Conservation (phyloP, 768 basidiomycete species). For the Daedaleopsis sinensis region DNA sequence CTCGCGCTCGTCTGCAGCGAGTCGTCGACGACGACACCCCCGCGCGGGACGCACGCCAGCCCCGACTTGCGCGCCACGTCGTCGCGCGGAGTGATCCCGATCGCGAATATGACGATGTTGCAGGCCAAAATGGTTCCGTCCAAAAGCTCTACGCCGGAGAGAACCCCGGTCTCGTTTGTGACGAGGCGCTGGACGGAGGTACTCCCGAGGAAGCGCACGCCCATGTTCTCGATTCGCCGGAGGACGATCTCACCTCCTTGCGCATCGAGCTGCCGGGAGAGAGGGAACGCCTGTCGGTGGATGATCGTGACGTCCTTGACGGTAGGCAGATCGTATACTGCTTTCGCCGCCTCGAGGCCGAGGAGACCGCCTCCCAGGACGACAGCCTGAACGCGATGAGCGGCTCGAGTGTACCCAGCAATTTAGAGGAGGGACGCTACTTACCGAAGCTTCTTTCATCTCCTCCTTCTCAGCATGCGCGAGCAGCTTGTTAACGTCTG, state of each 20-base stretch:
- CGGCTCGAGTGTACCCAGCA: neutral
- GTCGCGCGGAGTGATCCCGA: conserved; percentile 73
- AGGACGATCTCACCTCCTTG: conserved; percentile 64
- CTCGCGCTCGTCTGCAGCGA: conserved; percentile 56
- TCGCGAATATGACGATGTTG: conserved; percentile 65
- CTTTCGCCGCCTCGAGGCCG: conserved; percentile 77
- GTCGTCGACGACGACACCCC: conserved; percentile 64
- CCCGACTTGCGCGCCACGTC: conserved; percentile 60
- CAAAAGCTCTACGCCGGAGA: conserved; percentile 53
- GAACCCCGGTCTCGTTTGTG: conserved; percentile 37
- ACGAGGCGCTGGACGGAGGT: conserved; percentile 41
- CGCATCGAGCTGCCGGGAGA: conserved; percentile 60
- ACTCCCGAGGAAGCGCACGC: conserved; percentile 55
- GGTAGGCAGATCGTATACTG: conserved; percentile 57
- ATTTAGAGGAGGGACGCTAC: neutral
- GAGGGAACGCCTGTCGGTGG: conserved; percentile 52
- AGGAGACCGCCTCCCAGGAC: conserved; percentile 74
- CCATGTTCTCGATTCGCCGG: conserved; percentile 59
- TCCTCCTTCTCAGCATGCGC: conserved; percentile 51
- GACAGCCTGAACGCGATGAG: conserved; percentile 35
- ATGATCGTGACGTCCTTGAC: conserved; percentile 54
- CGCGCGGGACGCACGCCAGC: conserved; percentile 49
- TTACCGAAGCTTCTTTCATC: conserved; percentile 36
- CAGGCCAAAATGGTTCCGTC: conserved; percentile 49
- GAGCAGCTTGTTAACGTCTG: conserved; percentile 68